These are phyloP conservation scores for Sarcodon aspratus DNA, from an alignment of 768 basidiomycete species.

Conservation along the genomic window DNA sequence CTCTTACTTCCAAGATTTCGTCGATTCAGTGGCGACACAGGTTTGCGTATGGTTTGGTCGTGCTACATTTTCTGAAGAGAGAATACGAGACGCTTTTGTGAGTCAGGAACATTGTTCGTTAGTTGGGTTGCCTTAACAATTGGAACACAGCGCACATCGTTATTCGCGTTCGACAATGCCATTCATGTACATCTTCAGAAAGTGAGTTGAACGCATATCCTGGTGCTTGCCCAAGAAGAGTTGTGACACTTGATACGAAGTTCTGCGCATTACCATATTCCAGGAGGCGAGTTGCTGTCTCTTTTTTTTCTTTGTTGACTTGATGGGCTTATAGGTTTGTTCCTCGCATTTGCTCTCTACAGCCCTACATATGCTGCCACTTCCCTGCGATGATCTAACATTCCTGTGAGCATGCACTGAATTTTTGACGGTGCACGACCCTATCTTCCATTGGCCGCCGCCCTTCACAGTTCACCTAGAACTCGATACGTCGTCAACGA, in stretches of 20 bases:
- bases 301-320: too few species aligned
- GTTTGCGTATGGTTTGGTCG: constrained; percentile 61
- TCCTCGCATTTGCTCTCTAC: constrained; percentile 75
- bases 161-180: constrained; percentile 98
- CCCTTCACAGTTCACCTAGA: too few species aligned
- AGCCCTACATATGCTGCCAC: constrained; percentile 63
- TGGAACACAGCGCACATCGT: constrained; percentile 92
- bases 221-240: too few species aligned
- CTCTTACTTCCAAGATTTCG: too few species aligned
- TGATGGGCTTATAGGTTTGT: constrained; percentile 60
- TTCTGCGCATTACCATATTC: too few species aligned
- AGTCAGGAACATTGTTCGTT: constrained; percentile 12
- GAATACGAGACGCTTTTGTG: constrained; percentile 88
- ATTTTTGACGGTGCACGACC: constrained; percentile 70
- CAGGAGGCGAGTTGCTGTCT: too few species aligned
- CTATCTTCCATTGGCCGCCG: too few species aligned
- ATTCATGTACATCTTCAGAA: constrained; percentile 72
- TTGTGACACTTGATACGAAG: too few species aligned
- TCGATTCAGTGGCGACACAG: constrained; percentile 26
- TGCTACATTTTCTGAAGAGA: constrained; percentile 79
- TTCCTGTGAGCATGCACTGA: constrained; percentile 59
- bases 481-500: too few species aligned
- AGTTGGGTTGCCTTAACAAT: too few species aligned
- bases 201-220: constrained; percentile 53
- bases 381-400: constrained; percentile 46